Conservation (phyloP, 2,329 filamentous ascomycete species). For the Fusarium globosum region DNA sequence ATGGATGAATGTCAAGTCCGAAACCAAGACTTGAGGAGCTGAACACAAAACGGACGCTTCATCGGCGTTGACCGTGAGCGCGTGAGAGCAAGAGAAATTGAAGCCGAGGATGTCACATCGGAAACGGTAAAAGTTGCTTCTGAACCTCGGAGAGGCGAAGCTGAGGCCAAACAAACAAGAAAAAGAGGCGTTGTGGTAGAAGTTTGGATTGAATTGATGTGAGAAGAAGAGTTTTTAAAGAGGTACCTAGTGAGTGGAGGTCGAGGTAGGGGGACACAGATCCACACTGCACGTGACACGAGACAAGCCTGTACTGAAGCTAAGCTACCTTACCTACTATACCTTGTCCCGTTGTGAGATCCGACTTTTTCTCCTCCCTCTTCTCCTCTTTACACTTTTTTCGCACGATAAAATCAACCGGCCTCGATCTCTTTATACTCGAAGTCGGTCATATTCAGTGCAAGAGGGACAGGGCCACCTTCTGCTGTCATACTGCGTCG, state of each 20-base stretch:
- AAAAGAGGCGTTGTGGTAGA: constrained; percentile 14
- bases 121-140: constrained; percentile 26
- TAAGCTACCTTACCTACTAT: not conserved
- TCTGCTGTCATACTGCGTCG: constrained; percentile 38
- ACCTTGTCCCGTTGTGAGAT: not conserved
- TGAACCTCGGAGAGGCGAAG: constrained; percentile 4
- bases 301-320: not conserved
- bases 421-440: constrained; percentile 60
- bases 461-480: constrained; percentile 59
- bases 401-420: constrained; percentile 73
- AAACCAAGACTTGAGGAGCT: constrained; percentile 2
- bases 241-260: not conserved
- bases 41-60: constrained; percentile 9
- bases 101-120: constrained; percentile 11
- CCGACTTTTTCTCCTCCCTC: constrained; percentile 30
- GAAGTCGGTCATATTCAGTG: constrained; percentile 71
- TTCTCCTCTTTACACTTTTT: constrained; percentile 56
- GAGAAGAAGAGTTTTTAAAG: constrained; percentile 22
- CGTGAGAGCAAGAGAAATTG: not conserved
- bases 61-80: constrained; percentile 21
- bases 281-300: constrained; percentile 44
- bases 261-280: constrained; percentile 8
- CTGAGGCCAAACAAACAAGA: not conserved
- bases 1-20: constrained; percentile 22
- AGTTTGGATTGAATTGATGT: constrained; percentile 4